These are phyloP conservation scores for Clarireedia monteithiana DNA, from an alignment of 2,329 filamentous ascomycete genomes.

Conservation along the genomic window DNA sequence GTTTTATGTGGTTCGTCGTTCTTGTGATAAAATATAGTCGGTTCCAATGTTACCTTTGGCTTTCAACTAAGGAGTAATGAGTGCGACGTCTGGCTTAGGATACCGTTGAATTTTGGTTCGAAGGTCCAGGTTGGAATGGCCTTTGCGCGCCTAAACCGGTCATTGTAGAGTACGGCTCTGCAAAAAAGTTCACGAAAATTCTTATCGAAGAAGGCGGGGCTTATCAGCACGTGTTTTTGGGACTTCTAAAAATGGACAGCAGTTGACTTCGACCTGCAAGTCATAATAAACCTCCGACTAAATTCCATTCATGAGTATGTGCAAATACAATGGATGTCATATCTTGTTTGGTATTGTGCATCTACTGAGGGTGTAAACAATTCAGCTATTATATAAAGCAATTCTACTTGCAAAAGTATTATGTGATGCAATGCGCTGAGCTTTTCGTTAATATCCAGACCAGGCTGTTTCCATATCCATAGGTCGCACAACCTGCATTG, in stretches of 20 bases:
- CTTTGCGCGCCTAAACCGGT: neutral
- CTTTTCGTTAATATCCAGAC: slow-evolving; percentile 6
- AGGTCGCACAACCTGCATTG: neutral
- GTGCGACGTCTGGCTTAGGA: no score
- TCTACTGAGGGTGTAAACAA: neutral
- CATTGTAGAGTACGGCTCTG: neutral
- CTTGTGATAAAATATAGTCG: neutral
- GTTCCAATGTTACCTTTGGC: no score
- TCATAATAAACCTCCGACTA: neutral
- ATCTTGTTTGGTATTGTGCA: neutral
- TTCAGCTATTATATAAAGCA: neutral
- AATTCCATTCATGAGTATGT: no score
- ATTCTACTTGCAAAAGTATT: slow-evolving; percentile 1
- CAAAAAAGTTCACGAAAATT: slow-evolving; percentile 1
- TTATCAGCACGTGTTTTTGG: neutral
- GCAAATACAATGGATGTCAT: neutral
- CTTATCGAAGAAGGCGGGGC: slow-evolving; percentile 3
- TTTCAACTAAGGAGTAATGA: no score
- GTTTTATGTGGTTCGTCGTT: neutral
- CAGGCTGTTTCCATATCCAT: slow-evolving; percentile 1
- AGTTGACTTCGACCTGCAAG: neutral
- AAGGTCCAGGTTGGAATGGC: neutral
- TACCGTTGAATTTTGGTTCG: no score
- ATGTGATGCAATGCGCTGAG: neutral
- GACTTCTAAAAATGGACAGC: neutral